These are phyloP conservation scores for Fusarium praegraminearum DNA, from an alignment of 2,329 filamentous ascomycete genomes.

Conservation along the genomic window DNA sequence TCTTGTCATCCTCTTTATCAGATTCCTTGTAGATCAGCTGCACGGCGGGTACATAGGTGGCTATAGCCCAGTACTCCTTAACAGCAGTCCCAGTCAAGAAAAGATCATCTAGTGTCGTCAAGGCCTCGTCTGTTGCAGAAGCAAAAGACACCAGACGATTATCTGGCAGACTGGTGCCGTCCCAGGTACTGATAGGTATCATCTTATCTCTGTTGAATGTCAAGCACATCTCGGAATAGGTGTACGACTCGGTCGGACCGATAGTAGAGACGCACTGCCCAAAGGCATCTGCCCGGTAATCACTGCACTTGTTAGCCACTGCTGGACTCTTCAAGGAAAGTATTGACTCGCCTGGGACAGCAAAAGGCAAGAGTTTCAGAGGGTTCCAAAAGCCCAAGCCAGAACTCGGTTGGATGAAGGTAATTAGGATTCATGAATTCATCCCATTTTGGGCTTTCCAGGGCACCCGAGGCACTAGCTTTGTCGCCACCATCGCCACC, in stretches of 20 bases:
- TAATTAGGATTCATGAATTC: rapidly evolving
- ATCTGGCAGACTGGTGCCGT: neutral
- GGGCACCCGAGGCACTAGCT: neutral
- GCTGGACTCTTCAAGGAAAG: rapidly evolving
- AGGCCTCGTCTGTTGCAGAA: neutral
- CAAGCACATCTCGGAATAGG: neutral
- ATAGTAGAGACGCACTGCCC: constrained; percentile 5
- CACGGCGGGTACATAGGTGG: neutral
- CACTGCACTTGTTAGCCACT: neutral
- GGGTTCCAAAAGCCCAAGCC: constrained; percentile 1
- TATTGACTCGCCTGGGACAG: constrained; percentile 2
- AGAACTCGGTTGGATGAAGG: constrained; percentile 3
- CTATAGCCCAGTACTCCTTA: neutral
- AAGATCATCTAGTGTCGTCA: neutral
- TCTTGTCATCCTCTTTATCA: neutral
- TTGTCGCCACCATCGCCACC: neutral
- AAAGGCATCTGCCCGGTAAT: neutral
- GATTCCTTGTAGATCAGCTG: neutral
- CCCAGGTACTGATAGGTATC: neutral
- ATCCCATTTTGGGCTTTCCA: neutral
- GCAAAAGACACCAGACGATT: neutral
- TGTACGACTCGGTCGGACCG: neutral
- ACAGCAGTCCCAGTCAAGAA: neutral
- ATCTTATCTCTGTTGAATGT: rapidly evolving
- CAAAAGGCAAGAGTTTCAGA: constrained; percentile 10